Evolutionary conservation across 768 basidiomycete genomes (phyloP).

Genomic region (Chalciporus chontae): DNA sequence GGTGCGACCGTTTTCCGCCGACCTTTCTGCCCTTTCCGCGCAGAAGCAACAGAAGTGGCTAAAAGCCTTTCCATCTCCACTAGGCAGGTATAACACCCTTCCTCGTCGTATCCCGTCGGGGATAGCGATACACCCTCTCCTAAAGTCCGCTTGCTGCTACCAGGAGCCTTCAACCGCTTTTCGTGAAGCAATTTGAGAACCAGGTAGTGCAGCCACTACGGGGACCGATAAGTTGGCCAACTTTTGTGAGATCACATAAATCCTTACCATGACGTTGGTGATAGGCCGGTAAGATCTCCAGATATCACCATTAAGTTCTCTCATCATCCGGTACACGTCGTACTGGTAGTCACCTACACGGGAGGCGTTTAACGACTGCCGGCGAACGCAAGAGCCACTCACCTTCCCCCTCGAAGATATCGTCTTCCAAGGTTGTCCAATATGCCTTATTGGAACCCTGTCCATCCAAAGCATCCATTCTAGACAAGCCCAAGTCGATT

Average conservation of each 20-base stretch:
- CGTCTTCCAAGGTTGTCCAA: slow-evolving; percentile 84
- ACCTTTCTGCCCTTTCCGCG: slow-evolving; percentile 31
- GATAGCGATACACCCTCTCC: slow-evolving; percentile 12
- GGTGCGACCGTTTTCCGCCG: slow-evolving; percentile 32
- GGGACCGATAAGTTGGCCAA: slow-evolving; percentile 9
- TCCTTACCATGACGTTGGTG: slow-evolving; percentile 85
- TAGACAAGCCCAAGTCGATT: slow-evolving; percentile 92
- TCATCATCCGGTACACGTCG: slow-evolving; percentile 92
- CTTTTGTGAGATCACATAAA: not conserved
- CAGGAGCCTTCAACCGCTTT: slow-evolving; percentile 63
- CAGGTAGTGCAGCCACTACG: slow-evolving; percentile 93
- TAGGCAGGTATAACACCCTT: slow-evolving; percentile 66
- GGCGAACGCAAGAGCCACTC: slow-evolving; percentile 10
- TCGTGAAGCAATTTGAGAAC: slow-evolving; percentile 63
- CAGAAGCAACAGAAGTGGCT: slow-evolving; percentile 40
- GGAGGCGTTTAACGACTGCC: slow-evolving; percentile 11
- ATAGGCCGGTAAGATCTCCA: slow-evolving; percentile 81
- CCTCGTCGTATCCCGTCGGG: slow-evolving; percentile 51
- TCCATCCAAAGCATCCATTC: slow-evolving; percentile 63
- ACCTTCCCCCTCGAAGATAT: slow-evolving; percentile 92
- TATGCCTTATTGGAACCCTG: slow-evolving; percentile 42
- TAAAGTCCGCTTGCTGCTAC: slow-evolving; percentile 35
- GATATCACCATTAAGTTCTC: slow-evolving; percentile 46
- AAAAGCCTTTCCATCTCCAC: slow-evolving; percentile 63
- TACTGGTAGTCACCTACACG: slow-evolving; percentile 84